Evolutionary conservation across 495 filamentous ascomycete species (phyloP).

Genomic region (Xylaria longipes): DNA sequence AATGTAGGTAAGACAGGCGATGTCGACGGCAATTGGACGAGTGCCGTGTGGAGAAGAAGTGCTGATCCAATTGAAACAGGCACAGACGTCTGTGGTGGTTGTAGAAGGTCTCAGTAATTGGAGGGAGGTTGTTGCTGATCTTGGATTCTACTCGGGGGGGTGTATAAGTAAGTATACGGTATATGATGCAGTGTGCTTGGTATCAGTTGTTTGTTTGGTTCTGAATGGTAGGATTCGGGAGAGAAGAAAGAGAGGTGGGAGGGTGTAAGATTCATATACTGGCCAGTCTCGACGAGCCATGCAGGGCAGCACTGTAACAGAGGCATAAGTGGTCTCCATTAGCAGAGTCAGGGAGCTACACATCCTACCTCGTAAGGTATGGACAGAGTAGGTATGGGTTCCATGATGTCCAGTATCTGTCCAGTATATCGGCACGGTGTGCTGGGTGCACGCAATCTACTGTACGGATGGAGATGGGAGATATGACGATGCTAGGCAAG

Average conservation of each 20-base stretch:
- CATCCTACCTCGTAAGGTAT: not conserved
- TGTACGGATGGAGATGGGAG: constrained; percentile 18
- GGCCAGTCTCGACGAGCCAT: not conserved
- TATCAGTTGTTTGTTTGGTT: constrained; percentile 10
- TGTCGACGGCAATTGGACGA: constrained; percentile 25
- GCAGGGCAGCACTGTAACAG: not conserved
- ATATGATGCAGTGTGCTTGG: constrained; percentile 4
- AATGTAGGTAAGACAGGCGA: constrained; percentile 14
- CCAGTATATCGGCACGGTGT: constrained; percentile 13
- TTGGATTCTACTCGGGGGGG: not conserved
- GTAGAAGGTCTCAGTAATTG: not conserved
- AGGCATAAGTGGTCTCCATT: not conserved
- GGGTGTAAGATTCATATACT: constrained; percentile 22
- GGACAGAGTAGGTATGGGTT: not conserved
- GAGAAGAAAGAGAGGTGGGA: constrained; percentile 14
- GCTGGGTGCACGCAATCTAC: not conserved
- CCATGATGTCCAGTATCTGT: not conserved
- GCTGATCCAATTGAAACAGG: constrained; percentile 21
- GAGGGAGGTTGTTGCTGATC: constrained; percentile 9
- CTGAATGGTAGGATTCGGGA: constrained; percentile 1
- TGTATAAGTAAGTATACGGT: not conserved
- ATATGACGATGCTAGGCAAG: constrained; percentile 11
- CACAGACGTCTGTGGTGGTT: not conserved
- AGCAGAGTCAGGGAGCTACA: not conserved
- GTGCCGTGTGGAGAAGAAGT: constrained; percentile 19